Percentiles rank a stretch among this genome's conserved stretches.
These are phyloP conservation scores for Kazachstania sp. DNA, from an alignment of 1,139 yeast genomes.

Conservation along the genomic window DNA sequence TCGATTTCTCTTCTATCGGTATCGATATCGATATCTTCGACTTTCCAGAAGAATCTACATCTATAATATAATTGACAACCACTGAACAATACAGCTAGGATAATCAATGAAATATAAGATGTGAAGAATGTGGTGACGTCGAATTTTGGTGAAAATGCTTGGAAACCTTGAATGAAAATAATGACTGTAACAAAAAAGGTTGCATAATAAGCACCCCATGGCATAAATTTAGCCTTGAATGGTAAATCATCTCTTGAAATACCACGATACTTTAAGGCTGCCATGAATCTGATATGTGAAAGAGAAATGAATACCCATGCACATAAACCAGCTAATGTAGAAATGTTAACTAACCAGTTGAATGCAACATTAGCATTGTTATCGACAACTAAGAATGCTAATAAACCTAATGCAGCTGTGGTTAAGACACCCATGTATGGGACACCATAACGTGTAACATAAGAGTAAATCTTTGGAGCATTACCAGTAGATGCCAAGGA, in stretches of 20 bases:
- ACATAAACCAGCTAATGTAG: constrained; percentile 67
- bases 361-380: constrained; percentile 62
- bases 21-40: constrained; percentile 55
- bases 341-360: constrained; percentile 74
- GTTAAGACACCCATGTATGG: constrained; percentile 52
- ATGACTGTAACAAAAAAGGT: constrained; percentile 42
- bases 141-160: constrained; percentile 35
- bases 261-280: constrained; percentile 48
- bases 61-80: constrained; percentile 45
- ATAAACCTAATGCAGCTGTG: constrained; percentile 53
- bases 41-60: constrained; percentile 35
- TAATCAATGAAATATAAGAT: constrained; percentile 53
- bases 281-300: constrained; percentile 60
- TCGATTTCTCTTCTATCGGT: constrained; percentile 55
- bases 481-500: constrained; percentile 58
- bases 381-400: constrained; percentile 62
- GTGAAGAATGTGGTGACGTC: constrained; percentile 53
- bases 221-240: constrained; percentile 60
- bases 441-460: constrained; percentile 55
- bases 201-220: constrained; percentile 53
- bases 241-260: constrained; percentile 60
- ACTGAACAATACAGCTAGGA: constrained; percentile 42
- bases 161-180: constrained; percentile 63
- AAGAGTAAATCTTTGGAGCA: constrained; percentile 53
- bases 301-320: constrained; percentile 63